A percentile compares a stretch with the other conserved stretches of the same genome.
These are phyloP conservation scores for Cladophialophora yegresii DNA, from an alignment of 2,329 filamentous ascomycete genomes.

Conservation along the genomic window DNA sequence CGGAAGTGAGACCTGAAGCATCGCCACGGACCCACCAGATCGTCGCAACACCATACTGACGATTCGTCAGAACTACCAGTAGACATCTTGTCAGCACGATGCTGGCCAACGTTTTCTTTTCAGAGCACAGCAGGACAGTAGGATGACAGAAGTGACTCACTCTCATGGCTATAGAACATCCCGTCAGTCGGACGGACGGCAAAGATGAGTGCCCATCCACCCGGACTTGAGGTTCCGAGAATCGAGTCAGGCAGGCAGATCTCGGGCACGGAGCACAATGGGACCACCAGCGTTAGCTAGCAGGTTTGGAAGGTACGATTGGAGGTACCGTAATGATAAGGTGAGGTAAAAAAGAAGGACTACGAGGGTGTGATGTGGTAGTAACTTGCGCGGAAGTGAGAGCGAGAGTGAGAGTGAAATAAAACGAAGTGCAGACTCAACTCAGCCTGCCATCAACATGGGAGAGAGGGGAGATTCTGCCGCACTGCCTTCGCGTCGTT, in stretches of 20 bases:
- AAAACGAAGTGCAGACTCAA: not conserved
- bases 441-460: not conserved
- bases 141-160: slow-evolving; percentile 59
- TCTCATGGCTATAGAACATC: slow-evolving; percentile 97
- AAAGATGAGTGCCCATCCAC: not conserved
- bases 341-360: not conserved
- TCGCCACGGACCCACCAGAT: slow-evolving; percentile 69
- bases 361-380: not conserved
- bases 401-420: not conserved
- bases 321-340: not conserved
- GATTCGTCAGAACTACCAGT: slow-evolving; percentile 70
- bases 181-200: not conserved
- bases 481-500: not conserved
- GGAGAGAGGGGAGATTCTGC: not conserved
- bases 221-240: not conserved
- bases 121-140: too few relatives aligned
- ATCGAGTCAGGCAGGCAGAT: not conserved
- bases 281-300: too few relatives aligned
- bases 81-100: not conserved
- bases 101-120: not conserved
- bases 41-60: slow-evolving; percentile 88
- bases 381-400: not conserved
- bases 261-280: not conserved
- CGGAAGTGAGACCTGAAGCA: not conserved
- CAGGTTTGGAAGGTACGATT: not conserved